Base-by-base conservation (phyloP, 345 rosid genomes). In the Corymbia maculata region DNA sequence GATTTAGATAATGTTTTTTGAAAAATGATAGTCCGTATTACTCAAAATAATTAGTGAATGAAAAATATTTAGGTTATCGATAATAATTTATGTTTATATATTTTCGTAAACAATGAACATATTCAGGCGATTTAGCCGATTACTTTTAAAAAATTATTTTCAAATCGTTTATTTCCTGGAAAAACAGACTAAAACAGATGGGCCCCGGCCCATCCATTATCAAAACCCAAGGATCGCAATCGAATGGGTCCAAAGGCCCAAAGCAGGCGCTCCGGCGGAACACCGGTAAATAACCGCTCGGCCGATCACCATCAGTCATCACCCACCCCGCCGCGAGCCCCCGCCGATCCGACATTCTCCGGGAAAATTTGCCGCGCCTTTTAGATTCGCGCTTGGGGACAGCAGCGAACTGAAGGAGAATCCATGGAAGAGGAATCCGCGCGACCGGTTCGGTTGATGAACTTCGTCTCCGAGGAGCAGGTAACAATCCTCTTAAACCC, bases 401-500 rank as follows among this genome's bases (percentile, higher is more conserved):
- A 0, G 49, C 49, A 45, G 10, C 15, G 49, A 75, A 9, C 21
- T 19, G 89, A 26, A 85, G 14, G 19, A 55, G 86, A 50, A 85
- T 13, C 49, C 80, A 97, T 97, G 99, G 97, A 88, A 51, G 99
- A 96, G 75, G 98, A 93, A 90, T 88, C 94, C 6, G 86, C 89
- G 51, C 92, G 86, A 89, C 92, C 98, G n/a, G 90, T 94, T n/a
- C 92, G 96, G 91, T 92, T 96, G 90, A 93, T 97, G 92, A 95
- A 93, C 91, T 97, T 97, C 90, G 96, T 96, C 61, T 95, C 98
- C 6, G 98, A 96, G 91, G 98, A 97, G 68, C 98, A 96, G 99
- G 99, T 95, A 86, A 12, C 50, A 51, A 49, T 13, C 47, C 21
- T 57, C 22, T 36, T 10, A 19, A 75, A 75, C 84, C 84, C 84